These are phyloP conservation scores for Lichtheimia hyalospora DNA, from an alignment of 371 early-diverging fungal species.

Conservation along the genomic window DNA sequence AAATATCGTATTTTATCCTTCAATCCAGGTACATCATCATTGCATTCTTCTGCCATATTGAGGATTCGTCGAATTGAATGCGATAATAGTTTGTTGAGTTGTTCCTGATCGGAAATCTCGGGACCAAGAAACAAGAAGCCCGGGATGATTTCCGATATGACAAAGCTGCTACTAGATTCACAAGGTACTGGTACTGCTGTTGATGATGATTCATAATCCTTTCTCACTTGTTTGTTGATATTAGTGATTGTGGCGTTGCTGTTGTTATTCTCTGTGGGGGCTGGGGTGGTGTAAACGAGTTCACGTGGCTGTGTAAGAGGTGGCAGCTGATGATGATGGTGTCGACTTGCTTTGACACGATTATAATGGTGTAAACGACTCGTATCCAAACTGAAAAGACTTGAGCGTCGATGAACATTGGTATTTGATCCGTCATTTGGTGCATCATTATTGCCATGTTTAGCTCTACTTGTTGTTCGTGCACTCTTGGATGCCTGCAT, in stretches of 20 bases:
- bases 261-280: slow-evolving; percentile 1
- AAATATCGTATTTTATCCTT: slow-evolving; percentile 40
- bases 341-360: neutral
- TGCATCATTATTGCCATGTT: too few species aligned
- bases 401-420: slow-evolving; percentile 33
- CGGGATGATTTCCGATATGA: slow-evolving; percentile 60
- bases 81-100: slow-evolving; percentile 36
- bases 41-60: slow-evolving; percentile 68
- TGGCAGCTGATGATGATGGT: too few species aligned
- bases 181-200: too few species aligned
- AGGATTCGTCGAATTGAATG: slow-evolving; percentile 51
- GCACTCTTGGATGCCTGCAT: slow-evolving; percentile 32
- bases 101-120: slow-evolving; percentile 47
- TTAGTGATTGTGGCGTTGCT: neutral
- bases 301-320: neutral
- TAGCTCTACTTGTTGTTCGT: slow-evolving; percentile 14
- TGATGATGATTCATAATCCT: too few species aligned
- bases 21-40: slow-evolving; percentile 57
- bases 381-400: slow-evolving; percentile 45
- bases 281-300: slow-evolving; percentile 15
- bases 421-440: neutral
- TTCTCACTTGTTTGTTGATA: neutral
- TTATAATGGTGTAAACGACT: slow-evolving; percentile 2
- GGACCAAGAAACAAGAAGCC: slow-evolving; percentile 63
- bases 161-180: slow-evolving; percentile 14